Evolutionary conservation across 495 filamentous ascomycete genomes (phyloP), one percentile per base, ranked within the genome.

Genomic region (Extremus antarcticus): DNA sequence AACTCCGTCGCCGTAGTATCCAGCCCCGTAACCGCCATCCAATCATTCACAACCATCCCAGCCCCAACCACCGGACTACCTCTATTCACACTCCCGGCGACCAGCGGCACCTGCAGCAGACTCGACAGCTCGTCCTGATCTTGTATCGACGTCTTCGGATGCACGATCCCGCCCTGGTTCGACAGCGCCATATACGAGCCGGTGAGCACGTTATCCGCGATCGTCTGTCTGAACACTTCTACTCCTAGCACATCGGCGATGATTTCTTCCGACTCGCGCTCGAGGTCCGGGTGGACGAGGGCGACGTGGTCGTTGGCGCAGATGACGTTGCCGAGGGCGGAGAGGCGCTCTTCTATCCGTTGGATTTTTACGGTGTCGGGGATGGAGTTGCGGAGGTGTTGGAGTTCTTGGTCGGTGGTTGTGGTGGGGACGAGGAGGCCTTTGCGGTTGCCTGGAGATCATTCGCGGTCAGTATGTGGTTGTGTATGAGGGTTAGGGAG

Each of bases 31-130:
- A 98, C 87, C 9, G 92, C 94, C 71, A 97, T 79, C 92, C 92
- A 97, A 74, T 98, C 92, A 67, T 98, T 98, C 53, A 98, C 92
- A 10, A 98, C 92, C 88, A 97, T 95, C 22, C 92, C 92, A 11
- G 92, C 92, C 22, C 92, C 92, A 25, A 98, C 88, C n/a, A 97
- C 90, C 41, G 87, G 80, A 57, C 81, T 86, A 32, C 92, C 94
- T 54, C 92, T 80, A 71, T 98, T 98, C 20, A 98, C 84, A 64
- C 80, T 86, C 25, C 92, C 92, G 0, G 92, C 92, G 1, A 98
- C 92, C 1, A 98, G 80, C 10, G 92, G 92, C 47, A 98, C 90
- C 72, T 97, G 92, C 59, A 98, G 78, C 65, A 98, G 74, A 61
- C 84, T 88, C 58, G 84, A 89, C 58, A 98, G 84, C 75, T 98